Conservation (phyloP, 2,329 filamentous ascomycete genomes). For the Cryphonectria japonica region DNA sequence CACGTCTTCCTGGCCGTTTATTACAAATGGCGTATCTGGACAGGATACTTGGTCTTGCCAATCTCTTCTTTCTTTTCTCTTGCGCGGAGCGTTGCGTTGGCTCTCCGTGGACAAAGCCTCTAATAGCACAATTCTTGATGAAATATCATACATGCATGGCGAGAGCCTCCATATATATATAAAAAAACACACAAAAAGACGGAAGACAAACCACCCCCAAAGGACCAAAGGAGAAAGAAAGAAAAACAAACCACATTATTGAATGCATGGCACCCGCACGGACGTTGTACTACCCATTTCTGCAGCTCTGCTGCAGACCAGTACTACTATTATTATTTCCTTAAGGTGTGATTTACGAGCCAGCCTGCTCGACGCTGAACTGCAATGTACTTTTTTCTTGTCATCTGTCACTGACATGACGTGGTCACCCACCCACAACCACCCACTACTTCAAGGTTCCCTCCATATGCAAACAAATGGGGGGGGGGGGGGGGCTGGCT, state of each 20-base stretch:
- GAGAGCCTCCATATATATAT: background rate
- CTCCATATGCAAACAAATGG: background rate
- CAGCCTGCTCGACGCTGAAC: background rate
- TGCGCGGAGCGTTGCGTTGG: background rate
- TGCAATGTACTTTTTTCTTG: background rate
- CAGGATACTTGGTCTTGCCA: background rate
- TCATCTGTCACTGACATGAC: background rate
- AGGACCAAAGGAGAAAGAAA: background rate
- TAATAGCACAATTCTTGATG: background rate
- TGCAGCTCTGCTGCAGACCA: background rate
- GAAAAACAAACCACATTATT: background rate
- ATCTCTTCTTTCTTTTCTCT: background rate
- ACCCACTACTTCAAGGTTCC: background rate
- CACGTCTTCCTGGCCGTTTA: background rate
- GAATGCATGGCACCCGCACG: background rate
- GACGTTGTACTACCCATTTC: background rate
- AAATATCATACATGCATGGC: background rate
- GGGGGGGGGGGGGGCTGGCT: background rate
- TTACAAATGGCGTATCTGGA: conserved; percentile 4
- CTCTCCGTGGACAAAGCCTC: background rate
- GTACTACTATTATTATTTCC: background rate
- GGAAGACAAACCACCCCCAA: background rate
- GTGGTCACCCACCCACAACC: background rate
- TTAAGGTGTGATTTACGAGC: background rate
- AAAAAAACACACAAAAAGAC: background rate